A percentile compares a stretch with the other conserved stretches of the same genome.
Conservation (phyloP, 495 filamentous ascomycete species). For the Lophiotrema nucula region DNA sequence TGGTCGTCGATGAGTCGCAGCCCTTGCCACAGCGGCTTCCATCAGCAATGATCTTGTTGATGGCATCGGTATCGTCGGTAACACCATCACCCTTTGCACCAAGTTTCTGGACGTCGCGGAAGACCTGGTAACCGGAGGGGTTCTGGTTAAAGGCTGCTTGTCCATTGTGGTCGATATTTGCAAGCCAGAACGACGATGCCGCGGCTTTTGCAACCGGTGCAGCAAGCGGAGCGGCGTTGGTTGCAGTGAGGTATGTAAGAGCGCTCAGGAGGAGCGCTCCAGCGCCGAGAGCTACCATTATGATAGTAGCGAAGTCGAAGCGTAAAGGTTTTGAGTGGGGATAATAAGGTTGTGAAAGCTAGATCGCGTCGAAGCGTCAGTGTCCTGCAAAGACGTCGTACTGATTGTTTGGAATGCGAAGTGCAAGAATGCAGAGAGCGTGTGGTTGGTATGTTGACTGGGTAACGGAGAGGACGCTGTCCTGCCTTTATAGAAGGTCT, state of each 20-base stretch:
- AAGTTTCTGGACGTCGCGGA: constrained; percentile 51
- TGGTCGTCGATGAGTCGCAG: constrained; percentile 52
- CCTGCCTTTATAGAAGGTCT: neutral
- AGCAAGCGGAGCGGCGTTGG: constrained; percentile 28
- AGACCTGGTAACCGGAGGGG: constrained; percentile 41
- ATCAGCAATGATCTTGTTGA: constrained; percentile 51
- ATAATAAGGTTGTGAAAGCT: constrained; percentile 15
- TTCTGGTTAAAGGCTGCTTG: constrained; percentile 44
- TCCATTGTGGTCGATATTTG: constrained; percentile 69
- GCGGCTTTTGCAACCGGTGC: constrained; percentile 31
- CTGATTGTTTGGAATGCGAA: constrained; percentile 4
- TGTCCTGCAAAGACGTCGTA: constrained; percentile 30
- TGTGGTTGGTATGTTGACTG: too few species aligned
- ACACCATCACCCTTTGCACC: constrained; percentile 48
- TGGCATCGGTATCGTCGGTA: constrained; percentile 55
- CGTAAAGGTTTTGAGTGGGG: neutral
- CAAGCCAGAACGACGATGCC: constrained; percentile 67
- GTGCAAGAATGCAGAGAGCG: neutral
- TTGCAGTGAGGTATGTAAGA: constrained; percentile 16
- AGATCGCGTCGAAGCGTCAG: constrained; percentile 18
- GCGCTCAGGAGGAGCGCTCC: constrained; percentile 28
- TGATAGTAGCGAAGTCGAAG: constrained; percentile 15
- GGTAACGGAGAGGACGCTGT: neutral
- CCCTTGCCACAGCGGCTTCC: constrained; percentile 50
- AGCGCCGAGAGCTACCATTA: constrained; percentile 32